Evolutionary conservation across 192 early-diverging fungal species (phyloP).

Genomic region (Physocladia obscura): DNA sequence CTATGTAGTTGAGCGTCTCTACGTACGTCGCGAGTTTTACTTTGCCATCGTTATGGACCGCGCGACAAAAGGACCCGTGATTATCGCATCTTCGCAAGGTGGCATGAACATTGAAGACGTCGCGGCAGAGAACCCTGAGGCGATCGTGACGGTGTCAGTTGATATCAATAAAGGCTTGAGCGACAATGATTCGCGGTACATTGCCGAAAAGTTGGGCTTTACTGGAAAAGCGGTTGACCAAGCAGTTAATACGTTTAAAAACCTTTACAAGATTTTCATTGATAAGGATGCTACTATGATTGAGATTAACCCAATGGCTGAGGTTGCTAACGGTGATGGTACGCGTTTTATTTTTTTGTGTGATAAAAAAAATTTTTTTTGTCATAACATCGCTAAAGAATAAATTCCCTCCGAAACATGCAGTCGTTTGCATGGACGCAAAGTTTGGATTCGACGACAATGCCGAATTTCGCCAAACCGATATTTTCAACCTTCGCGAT

Average conservation of each 20-base stretch:
- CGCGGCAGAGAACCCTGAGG: conserved; percentile 91
- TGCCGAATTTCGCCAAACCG: conserved; percentile 94
- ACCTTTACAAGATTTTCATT: conserved; percentile 94
- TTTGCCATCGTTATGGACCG: conserved; percentile 99
- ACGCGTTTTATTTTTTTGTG: conserved; percentile 19
- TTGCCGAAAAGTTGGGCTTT: conserved; percentile 91
- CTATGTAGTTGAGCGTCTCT: conserved; percentile 94
- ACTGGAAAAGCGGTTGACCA: conserved; percentile 70
- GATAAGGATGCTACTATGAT: conserved; percentile 97
- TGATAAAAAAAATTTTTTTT: neutral
- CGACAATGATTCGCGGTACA: conserved; percentile 67
- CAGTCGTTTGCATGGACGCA: conserved; percentile 96
- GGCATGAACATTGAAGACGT: conserved; percentile 98
- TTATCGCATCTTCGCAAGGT: conserved; percentile 95
- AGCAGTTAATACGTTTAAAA: conserved; percentile 88
- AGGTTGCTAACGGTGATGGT: conserved; percentile 83
- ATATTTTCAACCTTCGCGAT: conserved; percentile 85
- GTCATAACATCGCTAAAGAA: too few species aligned
- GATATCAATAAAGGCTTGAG: conserved; percentile 84
- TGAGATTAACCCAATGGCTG: conserved; percentile 98
- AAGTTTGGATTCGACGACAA: conserved; percentile 99
- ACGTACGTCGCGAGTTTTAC: conserved; percentile 97
- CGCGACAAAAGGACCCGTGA: conserved; percentile 86
- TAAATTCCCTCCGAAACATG: too few species aligned
- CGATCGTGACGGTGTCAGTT: conserved; percentile 88